phyloP scores from a whole-genome alignment of 257 asterid species.

The Solanum pennellii region DNA sequence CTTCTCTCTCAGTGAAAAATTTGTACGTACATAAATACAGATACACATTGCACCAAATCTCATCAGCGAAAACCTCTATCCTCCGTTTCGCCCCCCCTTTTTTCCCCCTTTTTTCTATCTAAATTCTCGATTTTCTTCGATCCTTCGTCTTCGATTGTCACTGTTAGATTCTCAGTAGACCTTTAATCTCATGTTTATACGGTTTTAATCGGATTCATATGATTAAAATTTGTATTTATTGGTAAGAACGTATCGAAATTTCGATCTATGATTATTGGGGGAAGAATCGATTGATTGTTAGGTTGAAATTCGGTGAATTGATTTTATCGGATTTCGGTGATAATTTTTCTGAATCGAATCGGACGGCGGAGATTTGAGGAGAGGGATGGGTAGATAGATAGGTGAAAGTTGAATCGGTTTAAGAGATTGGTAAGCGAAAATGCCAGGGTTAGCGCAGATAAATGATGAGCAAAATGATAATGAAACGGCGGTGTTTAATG shows the following conservation, averaged over 20 bases:
- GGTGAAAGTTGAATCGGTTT: slow-evolving; percentile 28
- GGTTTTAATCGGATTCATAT: neutral
- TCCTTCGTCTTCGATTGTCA: slow-evolving; percentile 21
- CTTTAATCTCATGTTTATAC: slow-evolving; percentile 8
- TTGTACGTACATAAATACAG: neutral
- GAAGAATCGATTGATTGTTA: neutral
- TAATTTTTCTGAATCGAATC: slow-evolving; percentile 1
- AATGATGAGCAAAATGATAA: slow-evolving; percentile 26
- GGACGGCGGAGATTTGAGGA: slow-evolving; percentile 16
- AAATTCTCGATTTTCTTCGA: slow-evolving; percentile 41
- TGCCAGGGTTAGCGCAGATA: slow-evolving; percentile 77
- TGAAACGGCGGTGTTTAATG: slow-evolving; percentile 26
- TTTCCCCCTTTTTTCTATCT: slow-evolving; percentile 2
- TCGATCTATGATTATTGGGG: neutral
- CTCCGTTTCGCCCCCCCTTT: neutral
- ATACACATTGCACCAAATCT: slow-evolving; percentile 32
- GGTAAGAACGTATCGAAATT: neutral
- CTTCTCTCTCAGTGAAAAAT: neutral
- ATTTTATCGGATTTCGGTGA: neutral
- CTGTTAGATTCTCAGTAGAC: slow-evolving; percentile 26
- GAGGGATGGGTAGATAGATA: slow-evolving; percentile 1
- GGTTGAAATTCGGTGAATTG: neutral
- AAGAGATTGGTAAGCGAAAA: slow-evolving; percentile 27
- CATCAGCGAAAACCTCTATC: slow-evolving; percentile 25
- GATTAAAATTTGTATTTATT: neutral